Conservation (phyloP, 768 basidiomycete genomes). For the Piloderma croceum region DNA sequence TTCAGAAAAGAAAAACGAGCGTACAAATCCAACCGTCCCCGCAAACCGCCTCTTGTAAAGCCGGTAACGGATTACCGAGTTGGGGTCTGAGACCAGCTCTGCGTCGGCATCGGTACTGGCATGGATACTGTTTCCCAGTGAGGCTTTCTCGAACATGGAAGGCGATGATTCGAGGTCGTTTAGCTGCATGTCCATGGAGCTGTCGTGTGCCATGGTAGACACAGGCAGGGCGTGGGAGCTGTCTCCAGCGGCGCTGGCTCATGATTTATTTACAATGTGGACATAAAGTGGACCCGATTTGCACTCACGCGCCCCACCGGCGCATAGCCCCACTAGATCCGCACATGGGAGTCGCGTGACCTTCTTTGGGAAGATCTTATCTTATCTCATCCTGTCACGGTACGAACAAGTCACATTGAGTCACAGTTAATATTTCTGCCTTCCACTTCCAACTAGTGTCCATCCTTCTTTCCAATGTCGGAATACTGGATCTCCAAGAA, state of each 20-base stretch:
- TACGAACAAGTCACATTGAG: too few species aligned
- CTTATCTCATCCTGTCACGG: too few species aligned
- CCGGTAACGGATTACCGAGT: slow-evolving; percentile 35
- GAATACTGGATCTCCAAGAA: slow-evolving; percentile 94
- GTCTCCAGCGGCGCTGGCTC: too few species aligned
- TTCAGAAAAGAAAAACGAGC: not conserved
- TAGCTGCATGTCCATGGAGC: not conserved
- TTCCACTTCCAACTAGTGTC: not conserved
- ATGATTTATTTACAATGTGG: too few species aligned
- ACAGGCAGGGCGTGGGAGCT: too few species aligned
- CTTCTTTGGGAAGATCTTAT: too few species aligned
- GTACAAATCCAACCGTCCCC: slow-evolving; percentile 44
- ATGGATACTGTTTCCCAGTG: not conserved
- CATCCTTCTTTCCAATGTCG: slow-evolving; percentile 47
- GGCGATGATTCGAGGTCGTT: not conserved
- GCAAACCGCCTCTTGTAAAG: slow-evolving; percentile 67
- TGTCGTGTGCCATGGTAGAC: too few species aligned
- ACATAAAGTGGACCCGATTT: too few species aligned
- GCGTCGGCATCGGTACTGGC: not conserved
- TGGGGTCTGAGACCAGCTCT: slow-evolving; percentile 1
- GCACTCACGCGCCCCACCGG: too few species aligned
- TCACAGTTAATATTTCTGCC: too few species aligned
- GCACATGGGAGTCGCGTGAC: too few species aligned
- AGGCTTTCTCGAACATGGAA: not conserved
- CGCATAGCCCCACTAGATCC: too few species aligned